A percentile compares a stretch with the other conserved stretches of the same genome.
Evolutionary conservation across 768 basidiomycete genomes (phyloP).

Genomic region (Termitomyces sp.): DNA sequence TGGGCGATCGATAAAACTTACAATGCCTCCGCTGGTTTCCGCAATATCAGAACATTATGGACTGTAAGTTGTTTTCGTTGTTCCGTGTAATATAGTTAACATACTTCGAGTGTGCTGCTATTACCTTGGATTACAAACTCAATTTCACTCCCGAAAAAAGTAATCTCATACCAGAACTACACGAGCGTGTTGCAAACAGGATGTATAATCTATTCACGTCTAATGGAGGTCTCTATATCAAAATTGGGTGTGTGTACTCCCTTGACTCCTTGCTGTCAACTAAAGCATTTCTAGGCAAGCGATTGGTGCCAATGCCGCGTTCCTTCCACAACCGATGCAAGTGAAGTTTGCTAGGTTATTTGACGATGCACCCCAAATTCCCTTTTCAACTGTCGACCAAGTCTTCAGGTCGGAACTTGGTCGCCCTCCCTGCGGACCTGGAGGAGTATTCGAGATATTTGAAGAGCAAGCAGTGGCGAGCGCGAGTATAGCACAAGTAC

Average conservation of each 20-base stretch:
- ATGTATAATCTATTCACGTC: conserved; percentile 70
- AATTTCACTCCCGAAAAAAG: conserved; percentile 76
- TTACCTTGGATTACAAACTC: conserved; percentile 80
- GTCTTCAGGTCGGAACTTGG: conserved; percentile 73
- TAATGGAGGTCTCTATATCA: conserved; percentile 85
- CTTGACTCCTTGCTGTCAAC: background rate
- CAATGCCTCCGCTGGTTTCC: conserved; percentile 51
- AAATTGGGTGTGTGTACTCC: conserved; percentile 47
- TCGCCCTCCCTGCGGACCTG: conserved; percentile 54
- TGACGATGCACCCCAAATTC: conserved; percentile 84
- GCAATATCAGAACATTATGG: conserved; percentile 50
- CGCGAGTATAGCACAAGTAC: conserved; percentile 92
- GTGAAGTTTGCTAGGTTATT: conserved; percentile 78
- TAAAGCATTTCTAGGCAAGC: conserved; percentile 48
- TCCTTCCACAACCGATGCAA: conserved; percentile 81
- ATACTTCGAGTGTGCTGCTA: conserved; percentile 51
- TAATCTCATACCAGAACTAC: conserved; percentile 71
- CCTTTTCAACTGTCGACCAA: conserved; percentile 58
- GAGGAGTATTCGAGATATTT: conserved; percentile 74
- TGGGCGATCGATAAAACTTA: conserved; percentile 43
- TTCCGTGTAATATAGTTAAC: background rate
- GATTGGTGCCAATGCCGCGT: conserved; percentile 78
- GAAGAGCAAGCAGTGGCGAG: conserved; percentile 75
- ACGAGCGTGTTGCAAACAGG: conserved; percentile 77
- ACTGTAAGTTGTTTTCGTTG: conserved; percentile 28